These are phyloP conservation scores for Kwoniella sp. DNA, from an alignment of 768 basidiomycete genomes.

Conservation along the genomic window DNA sequence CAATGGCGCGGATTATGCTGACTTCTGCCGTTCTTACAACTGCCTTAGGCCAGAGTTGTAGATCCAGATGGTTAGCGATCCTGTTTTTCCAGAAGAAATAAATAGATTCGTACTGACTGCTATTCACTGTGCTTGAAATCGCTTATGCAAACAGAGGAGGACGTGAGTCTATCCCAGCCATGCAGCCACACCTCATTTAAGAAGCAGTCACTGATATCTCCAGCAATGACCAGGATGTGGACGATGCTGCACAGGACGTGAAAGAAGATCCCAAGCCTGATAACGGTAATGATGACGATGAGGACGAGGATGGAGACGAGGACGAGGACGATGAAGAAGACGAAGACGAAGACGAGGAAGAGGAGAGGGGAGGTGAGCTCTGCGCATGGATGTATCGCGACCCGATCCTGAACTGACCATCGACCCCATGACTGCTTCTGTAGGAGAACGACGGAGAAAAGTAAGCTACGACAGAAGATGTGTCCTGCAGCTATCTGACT, in stretches of 20 bases:
- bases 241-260: conserved; percentile 6
- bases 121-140: too few species aligned
- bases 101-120: background rate
- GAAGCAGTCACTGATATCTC: too few species aligned
- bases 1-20: background rate
- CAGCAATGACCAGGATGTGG: conserved; percentile 12
- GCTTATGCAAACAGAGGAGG: conserved; percentile 18
- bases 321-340: conserved; percentile 58
- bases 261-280: conserved; percentile 28
- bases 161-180: conserved; percentile 11
- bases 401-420: background rate
- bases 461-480: conserved; percentile 14
- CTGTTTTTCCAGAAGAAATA: conserved; percentile 9
- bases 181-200: too few species aligned
- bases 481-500: conserved; percentile 20
- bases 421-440: background rate
- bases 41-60: conserved; percentile 26
- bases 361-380: conserved; percentile 32
- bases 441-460: conserved; percentile 26
- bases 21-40: background rate
- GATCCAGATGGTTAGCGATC: conserved; percentile 41
- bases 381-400: background rate
- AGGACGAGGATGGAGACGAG: conserved; percentile 35
- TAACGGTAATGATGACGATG: conserved; percentile 46
- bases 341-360: conserved; percentile 48